Base-by-base conservation (phyloP, 2,329 filamentous ascomycete species). In the Cladobotryum protrusum region DNA sequence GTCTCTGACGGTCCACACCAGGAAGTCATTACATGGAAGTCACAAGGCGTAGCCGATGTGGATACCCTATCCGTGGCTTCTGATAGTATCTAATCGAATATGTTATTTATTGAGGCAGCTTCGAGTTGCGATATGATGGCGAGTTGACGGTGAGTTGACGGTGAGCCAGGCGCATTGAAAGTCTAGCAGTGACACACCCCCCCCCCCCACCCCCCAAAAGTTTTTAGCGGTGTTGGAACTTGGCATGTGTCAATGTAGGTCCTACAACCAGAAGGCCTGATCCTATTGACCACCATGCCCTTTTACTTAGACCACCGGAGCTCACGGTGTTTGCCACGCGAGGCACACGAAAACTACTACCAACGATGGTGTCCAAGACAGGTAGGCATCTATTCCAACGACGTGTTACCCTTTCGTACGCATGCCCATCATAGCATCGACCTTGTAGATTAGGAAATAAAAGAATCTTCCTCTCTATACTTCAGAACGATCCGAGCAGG, bases 191-290 rank as follows among this genome's bases (percentile, higher is more conserved):
- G 66, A 61, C 52, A 48, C 34, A n/a, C n/a, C n/a, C n/a, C n/a
- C n/a, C n/a, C n/a, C n/a, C n/a, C n/a, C n/a, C n/a, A n/a, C n/a
- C n/a, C n/a, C n/a, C n/a, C n/a, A n/a, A n/a, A n/a, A n/a, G n/a
- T n/a, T n/a, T n/a, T n/a, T n/a, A 75, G 60, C 76, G 72, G 6
- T 58, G 59, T 8, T 63, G 57, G 48, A 76, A 71, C 29, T 69
- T 72, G 39, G 34, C 76, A 74, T 4, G 78, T 82, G 1, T 87
- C 83, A 45, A 89, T 73, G 47, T 89, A 88, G 44, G 90, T 75
- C 12, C 89, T 89, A 42, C 85, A 76, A 5, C 82, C 84, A 5
- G 82, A 77, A 2, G 87, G 83, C 6, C 72, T 72, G 44, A 93
- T 79, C 24, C 82, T 82, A 58, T 83, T 74, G 56, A 89, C 76